Conservation (phyloP, 2,329 filamentous ascomycete species). For the Cyphellophora attinorum region DNA sequence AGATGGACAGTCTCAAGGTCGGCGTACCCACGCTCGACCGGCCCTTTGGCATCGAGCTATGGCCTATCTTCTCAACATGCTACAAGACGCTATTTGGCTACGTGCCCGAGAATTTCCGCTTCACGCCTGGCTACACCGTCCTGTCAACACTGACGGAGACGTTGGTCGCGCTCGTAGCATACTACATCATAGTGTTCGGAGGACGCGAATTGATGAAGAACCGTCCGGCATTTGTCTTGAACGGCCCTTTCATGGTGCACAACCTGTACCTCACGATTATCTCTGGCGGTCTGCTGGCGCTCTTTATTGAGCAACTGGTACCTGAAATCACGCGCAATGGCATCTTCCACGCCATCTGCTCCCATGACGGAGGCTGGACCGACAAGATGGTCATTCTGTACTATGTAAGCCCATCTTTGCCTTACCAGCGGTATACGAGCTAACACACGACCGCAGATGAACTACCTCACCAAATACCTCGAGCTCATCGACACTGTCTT, state of each 20-base stretch:
- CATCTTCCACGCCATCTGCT: constrained; percentile 81
- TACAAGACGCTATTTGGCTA: constrained; percentile 72
- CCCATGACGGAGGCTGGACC: constrained; percentile 75
- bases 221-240: constrained; percentile 75
- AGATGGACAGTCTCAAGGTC: constrained; percentile 10
- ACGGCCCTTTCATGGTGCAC: constrained; percentile 85
- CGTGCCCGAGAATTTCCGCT: constrained; percentile 75
- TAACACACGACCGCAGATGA: constrained; percentile 52
- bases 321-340: constrained; percentile 72
- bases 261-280: constrained; percentile 89
- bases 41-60: constrained; percentile 83
- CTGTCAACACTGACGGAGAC: constrained; percentile 86
- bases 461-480: constrained; percentile 96
- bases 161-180: constrained; percentile 68
- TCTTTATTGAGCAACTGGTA: constrained; percentile 86
- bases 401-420: constrained; percentile 59
- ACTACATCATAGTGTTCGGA: constrained; percentile 90
- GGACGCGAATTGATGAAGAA: constrained; percentile 88
- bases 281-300: constrained; percentile 66
- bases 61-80: constrained; percentile 87
- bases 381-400: constrained; percentile 87
- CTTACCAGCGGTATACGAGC: not conserved
- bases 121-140: constrained; percentile 70
- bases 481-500: constrained; percentile 94
- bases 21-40: constrained; percentile 76